These are phyloP conservation scores for Chlorella sp. DNA, from an alignment of 139 green algal species.

Conservation along the genomic window DNA sequence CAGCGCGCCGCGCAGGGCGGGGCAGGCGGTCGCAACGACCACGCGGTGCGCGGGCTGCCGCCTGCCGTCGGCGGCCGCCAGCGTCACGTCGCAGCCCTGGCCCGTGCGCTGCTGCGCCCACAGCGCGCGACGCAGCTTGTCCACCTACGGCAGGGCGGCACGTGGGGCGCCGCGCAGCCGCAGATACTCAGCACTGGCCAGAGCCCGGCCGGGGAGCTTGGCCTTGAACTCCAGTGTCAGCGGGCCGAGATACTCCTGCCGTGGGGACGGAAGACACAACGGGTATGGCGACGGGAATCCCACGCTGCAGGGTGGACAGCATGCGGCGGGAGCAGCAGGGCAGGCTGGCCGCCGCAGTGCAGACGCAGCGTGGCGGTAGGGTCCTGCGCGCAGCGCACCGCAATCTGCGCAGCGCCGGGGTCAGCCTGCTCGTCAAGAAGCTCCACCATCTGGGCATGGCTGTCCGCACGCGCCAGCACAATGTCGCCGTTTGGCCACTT, in stretches of 20 bases:
- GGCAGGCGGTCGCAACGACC: neutral
- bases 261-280: no score
- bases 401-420: neutral
- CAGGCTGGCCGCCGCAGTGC: neutral
- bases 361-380: neutral
- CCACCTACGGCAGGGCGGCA: neutral
- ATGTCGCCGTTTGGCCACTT: constrained; percentile 1
- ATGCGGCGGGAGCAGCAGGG: neutral
- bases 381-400: neutral
- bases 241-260: neutral
- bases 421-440: no score
- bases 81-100: neutral
- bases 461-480: neutral
- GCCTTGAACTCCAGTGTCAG: neutral
- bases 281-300: no score
- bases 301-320: neutral
- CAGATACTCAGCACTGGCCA: neutral
- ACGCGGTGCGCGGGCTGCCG: neutral
- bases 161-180: no score
- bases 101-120: neutral
- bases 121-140: neutral
- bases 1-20: neutral
- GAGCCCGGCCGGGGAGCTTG: neutral
- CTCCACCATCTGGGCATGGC: neutral
- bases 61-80: neutral